Percentiles rank a stretch among this genome's conserved stretches.
Evolutionary conservation across 768 basidiomycete species (phyloP).

Genomic region (Lactarius tabidus): DNA sequence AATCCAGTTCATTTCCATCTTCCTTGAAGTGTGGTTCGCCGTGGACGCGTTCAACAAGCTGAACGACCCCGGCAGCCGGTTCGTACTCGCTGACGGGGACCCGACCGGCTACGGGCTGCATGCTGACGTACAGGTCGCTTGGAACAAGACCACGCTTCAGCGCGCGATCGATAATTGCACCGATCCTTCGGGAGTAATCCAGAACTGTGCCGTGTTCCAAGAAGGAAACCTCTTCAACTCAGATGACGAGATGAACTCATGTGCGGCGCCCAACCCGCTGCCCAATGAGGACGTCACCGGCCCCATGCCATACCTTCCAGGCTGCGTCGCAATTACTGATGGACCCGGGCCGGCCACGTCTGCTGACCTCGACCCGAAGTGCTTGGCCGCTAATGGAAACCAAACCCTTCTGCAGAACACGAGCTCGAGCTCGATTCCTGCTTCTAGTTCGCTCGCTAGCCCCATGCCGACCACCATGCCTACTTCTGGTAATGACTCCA

Average conservation of each 20-base stretch:
- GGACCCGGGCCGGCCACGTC: constrained; percentile 1
- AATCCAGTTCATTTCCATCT: constrained; percentile 42
- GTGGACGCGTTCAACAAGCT: constrained; percentile 30
- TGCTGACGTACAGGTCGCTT: constrained; percentile 41
- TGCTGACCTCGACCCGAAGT: neutral
- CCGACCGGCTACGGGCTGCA: constrained; percentile 41
- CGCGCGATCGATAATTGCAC: constrained; percentile 36
- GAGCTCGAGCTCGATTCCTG: neutral
- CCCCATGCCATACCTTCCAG: constrained; percentile 4
- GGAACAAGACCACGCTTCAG: constrained; percentile 39
- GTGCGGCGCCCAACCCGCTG: constrained; percentile 6
- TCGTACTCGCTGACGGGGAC: constrained; percentile 42
- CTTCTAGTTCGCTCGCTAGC: neutral
- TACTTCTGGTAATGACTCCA: neutral
- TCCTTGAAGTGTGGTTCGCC: constrained; percentile 38
- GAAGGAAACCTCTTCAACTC: constrained; percentile 6
- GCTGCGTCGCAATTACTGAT: constrained; percentile 13
- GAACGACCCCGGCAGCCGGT: constrained; percentile 34
- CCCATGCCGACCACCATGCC: neutral
- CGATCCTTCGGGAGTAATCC: constrained; percentile 8
- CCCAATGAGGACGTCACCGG: neutral
- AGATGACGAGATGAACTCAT: neutral
- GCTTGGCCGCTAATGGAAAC: neutral
- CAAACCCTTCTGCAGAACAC: neutral
- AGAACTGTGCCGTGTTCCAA: constrained; percentile 13